Base-by-base conservation (phyloP, 371 early-diverging fungal species). In the Paraphysoderma sedebokerense region DNA sequence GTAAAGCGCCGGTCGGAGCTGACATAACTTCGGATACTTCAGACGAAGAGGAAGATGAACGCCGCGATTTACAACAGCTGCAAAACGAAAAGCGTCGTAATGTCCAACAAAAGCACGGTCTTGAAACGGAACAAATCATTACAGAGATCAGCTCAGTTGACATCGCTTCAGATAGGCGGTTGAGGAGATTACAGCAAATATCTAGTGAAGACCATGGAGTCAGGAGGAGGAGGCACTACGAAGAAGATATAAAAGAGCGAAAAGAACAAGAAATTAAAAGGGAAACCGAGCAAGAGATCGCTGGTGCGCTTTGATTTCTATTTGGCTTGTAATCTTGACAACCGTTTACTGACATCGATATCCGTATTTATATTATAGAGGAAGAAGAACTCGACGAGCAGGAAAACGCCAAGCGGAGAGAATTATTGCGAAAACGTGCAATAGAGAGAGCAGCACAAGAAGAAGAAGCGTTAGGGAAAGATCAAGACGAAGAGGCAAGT, bases 1-100 rank as follows among this genome's bases (percentile, higher is more conserved):
- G 77, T 26, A 64, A 71, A 39, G 77, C 68, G 1, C 77, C 77
- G 8, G 68, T 64, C 15, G 66, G 68, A 22, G 72, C 73, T 39
- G 60, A 64, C 22, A n/a, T n/a, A n/a, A n/a, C n/a, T n/a, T n/a
- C n/a, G n/a, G 69, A 72, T 53, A 68, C 73, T 34, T 59, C 71
- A 12, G 59, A 59, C 13, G 70, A 72, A 15, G 73, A 73, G 30
- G 70, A 69, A 17, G 67, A 66, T 24, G 67, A 65, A 12, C 13
- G 15, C 41, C 17, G 30, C 7, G 41, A 41, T 22, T 5, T 1
- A 19, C 5, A 23, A n/a, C 19, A 42, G 0, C 8, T 30, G 5
- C 1, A 15, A 9, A 11, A 42, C 42, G 24, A 23, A 9, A 22
- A 42, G 30, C 8, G 31, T 27, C 15, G 12, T 28, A n/a, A 6